Evolutionary conservation across 2,329 filamentous ascomycete species (phyloP), one percentile per base, ranked within the genome.

Genomic region (Lasiodiplodia hormozganensis): DNA sequence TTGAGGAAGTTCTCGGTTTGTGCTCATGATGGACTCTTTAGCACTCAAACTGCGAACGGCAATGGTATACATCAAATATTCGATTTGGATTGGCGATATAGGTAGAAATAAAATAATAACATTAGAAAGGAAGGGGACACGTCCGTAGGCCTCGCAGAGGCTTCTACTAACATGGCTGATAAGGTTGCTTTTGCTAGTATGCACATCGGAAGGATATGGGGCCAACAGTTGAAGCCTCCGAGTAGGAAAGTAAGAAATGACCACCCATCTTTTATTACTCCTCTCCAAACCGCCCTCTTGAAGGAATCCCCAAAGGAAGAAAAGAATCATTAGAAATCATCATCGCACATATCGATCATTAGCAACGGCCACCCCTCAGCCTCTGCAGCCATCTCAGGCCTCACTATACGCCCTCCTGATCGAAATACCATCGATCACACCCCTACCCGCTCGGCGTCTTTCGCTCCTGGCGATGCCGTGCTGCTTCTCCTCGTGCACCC

Each of bases 401-500:
- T 6, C 36, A 18, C 56, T 58, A 12, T 14, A 3, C 34, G 11
- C 12, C n/a, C n/a, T 47, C 36, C 38, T 62, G 23, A 47, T 18
- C n/a, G n/a, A 6, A 43, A 16, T 4, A 12, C 18, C 16, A 5
- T 34, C 31, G 18, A 8, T 8, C 7, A 5, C 5, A n/a, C 40
- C 40, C 16, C 40, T 18, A n/a, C 14, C 38, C 36, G 36, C 36
- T 8, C 36, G 7, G 4, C 38, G 18, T n/a, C n/a, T 21, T 7
- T 18, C n/a, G 2, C 31, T 18, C 23, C 23, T 10, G 21, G 2
- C 8, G n/a, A 21, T 10, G 8, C 43, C 54, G 8, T 64, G 60
- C 28, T 38, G n/a, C 4, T 25, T 52, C 60, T 6, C 36, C 60
- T 64, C 60, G 5, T 64, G 60, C 28, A 28, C 21, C 43, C 47